Evolutionary conservation across 768 basidiomycete genomes (phyloP).

Genomic region (Porphyrellus cyaneotinctus): DNA sequence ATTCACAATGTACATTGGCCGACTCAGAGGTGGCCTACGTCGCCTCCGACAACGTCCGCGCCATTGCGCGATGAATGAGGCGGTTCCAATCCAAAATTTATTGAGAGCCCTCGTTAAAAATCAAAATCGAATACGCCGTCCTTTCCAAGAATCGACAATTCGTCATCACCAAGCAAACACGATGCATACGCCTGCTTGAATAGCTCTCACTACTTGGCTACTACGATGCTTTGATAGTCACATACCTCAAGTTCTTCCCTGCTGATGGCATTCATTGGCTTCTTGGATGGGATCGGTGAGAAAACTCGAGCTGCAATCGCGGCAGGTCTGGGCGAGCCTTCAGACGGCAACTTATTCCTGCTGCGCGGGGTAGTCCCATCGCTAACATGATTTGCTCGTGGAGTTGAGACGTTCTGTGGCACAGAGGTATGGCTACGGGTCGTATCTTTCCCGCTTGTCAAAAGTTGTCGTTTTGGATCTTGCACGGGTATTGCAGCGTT

Average conservation of each 20-base stretch:
- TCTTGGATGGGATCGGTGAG: neutral
- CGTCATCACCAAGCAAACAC: conserved; percentile 36
- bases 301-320: neutral
- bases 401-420: neutral
- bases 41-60: too few species aligned
- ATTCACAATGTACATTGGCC: too few species aligned
- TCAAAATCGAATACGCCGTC: conserved; percentile 29
- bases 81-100: too few species aligned
- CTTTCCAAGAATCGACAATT: conserved; percentile 31
- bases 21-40: too few species aligned
- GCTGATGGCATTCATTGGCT: neutral
- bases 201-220: neutral
- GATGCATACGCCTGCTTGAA: conserved; percentile 32
- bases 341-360: neutral
- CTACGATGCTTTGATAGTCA: neutral
- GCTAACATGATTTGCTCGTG: neutral
- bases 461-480: neutral
- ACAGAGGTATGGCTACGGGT: neutral
- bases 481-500: neutral
- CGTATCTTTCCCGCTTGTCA: neutral
- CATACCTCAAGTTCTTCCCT: conserved; percentile 24
- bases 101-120: conserved; percentile 8
- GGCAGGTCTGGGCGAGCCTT: neutral
- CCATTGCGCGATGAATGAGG: too few species aligned
- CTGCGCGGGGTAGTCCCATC: neutral